phyloP scores from a whole-genome alignment of 148 eudicot genomes.

The Vaccinium vitisidaea region DNA sequence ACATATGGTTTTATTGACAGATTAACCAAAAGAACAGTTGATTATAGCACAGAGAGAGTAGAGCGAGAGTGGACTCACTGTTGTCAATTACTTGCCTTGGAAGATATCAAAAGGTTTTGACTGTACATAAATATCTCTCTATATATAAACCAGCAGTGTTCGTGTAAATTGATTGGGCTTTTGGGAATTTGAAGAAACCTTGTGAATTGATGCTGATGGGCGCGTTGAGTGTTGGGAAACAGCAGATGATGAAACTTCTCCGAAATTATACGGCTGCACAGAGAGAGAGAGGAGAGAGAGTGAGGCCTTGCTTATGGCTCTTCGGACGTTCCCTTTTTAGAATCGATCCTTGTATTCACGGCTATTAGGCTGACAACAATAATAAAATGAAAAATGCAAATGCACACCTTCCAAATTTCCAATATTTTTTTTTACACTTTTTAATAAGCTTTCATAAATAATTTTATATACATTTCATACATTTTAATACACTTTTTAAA shows the following conservation, averaged over 20 bases:
- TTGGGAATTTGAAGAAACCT: background rate
- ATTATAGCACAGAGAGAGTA: too few relatives aligned
- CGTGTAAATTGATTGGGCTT: background rate
- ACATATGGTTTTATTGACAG: background rate
- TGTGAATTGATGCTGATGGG: background rate
- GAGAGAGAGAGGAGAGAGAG: background rate
- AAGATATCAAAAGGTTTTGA: conserved; percentile 1
- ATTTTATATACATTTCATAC: too few relatives aligned
- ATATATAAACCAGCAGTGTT: too few relatives aligned
- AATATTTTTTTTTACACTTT: too few relatives aligned
- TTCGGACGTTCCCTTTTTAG: background rate
- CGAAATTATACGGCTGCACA: background rate
- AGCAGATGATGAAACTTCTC: background rate
- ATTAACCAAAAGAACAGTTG: background rate
- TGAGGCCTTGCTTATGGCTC: background rate
- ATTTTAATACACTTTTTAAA: too few relatives aligned
- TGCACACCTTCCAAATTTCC: too few relatives aligned
- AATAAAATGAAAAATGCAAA: too few relatives aligned
- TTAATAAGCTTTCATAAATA: too few relatives aligned
- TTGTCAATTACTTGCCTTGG: background rate
- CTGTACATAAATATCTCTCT: background rate
- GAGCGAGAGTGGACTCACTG: background rate
- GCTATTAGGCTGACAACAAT: too few relatives aligned
- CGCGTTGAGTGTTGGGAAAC: background rate
- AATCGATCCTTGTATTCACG: too few relatives aligned